Evolutionary conservation across 1,284 basidiomycete genomes (phyloP), one percentile per base, ranked within the genome.

Genomic region (Flammula alnicola): DNA sequence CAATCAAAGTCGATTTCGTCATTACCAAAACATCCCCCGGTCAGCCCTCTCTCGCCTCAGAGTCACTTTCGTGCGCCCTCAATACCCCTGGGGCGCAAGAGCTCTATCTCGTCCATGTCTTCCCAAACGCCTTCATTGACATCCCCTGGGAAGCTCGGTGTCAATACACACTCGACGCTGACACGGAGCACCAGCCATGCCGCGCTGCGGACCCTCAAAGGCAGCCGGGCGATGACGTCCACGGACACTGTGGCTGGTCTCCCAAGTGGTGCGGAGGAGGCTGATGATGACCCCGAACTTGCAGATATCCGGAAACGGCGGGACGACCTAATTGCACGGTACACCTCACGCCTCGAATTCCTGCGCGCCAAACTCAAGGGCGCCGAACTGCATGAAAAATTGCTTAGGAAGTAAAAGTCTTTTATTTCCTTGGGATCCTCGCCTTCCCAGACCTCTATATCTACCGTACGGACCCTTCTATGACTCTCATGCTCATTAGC

Each of bases 321-420:
- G 40, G 75, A 72, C 31, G 85, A 87, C 56, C 79, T 90, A 38
- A 77, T 76, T n/a, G 75, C 69, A 50, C 76, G 88, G 52, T 91
- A 88, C 63, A 80, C 29, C 16, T 19, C 78, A 30, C 79, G 86
- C 41, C 63, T 90, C 53, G 84, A 88, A 58, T 91, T 86, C 60
- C 70, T 91, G 37, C 77, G 80, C 33, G 88, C 86, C 22, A 80
- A 83, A 63, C 67, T 90, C 62, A 88, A 85, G 68, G 82, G 83
- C 22, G 86, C 87, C 3, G 83, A 90, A 68, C 64, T 91, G 44
- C 84, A 81, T 50, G 88, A 90, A 70, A 86, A 83, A 63, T 64
- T 89, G 54, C 53, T 84, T 64, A 72, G 71, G 59, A 78, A 75
- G 57, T 82, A 63, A 75, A n/a, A n/a, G n/a, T n/a, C n/a, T n/a